Evolutionary conservation across 108 stramenopile species (phyloP), one percentile per base, ranked within the genome.

Genomic region (Nitzschia sp.): DNA sequence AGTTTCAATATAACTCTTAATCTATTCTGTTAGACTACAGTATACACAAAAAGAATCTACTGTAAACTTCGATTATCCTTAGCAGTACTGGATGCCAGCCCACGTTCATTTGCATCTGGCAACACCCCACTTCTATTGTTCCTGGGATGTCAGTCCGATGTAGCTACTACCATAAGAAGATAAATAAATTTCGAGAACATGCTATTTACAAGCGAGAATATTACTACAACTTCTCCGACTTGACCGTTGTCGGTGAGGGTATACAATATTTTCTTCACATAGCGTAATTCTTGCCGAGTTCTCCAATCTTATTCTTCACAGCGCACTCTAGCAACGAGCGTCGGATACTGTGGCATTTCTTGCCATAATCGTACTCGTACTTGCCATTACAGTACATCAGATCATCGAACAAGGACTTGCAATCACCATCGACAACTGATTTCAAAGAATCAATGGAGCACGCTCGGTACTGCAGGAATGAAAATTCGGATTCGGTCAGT

Each of bases 251-350:
- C 47, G 47, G 48, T 21, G 32, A 64, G n/a, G 15, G 11, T 21
- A 29, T 17, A 44, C 33, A 13, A 45, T 62, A 21, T 16, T n/a
- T 3, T 23, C 25, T 16, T 54, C 55, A 66, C 60, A 61, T 30
- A 21, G 31, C 60, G 66, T 66, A 69, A 13, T 30, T 58, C 68
- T 76, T 69, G 36, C 75, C 59, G 50, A 76, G 45, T 29, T 76
- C 75, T 33, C 75, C 75, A 45, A 69, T 34, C 56, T 76, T 76
- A 60, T 69, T 66, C 68, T 76, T 69, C 26, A 63, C 68, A n/a
- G 68, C 75, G 52, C 75, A 76, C 33, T 57, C 55, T 30, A 53
- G 35, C 45, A 76, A 58, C 13, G 61, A 45, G 3, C 57, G 57
- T 58, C 75, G 75, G 29, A 76, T 46, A 17, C 33, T 45, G 31